phyloP scores from a whole-genome alignment of 352 stramenopile genomes.

The Aphanomyces stellatus region DNA sequence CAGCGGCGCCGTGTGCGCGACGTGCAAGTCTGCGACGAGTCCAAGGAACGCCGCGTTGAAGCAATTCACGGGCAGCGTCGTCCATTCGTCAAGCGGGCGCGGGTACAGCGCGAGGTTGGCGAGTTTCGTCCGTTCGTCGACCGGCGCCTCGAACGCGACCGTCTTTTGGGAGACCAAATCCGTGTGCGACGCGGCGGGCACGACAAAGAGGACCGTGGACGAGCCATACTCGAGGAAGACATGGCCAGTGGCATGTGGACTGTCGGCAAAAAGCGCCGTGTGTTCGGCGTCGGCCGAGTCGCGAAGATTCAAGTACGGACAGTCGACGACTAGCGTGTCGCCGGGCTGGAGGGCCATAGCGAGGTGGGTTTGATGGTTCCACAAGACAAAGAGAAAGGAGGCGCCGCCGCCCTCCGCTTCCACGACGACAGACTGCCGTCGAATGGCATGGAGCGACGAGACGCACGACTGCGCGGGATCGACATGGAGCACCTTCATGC shows the following conservation, averaged over 20 bases:
- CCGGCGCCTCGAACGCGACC: neutral
- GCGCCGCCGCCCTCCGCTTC: neutral
- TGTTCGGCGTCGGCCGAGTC: neutral
- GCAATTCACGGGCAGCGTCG: neutral
- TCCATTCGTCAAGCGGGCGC: neutral
- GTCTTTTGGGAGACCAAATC: constrained; percentile 1
- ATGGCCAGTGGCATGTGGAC: neutral
- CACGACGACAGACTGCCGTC: neutral
- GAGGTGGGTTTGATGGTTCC: constrained; percentile 11
- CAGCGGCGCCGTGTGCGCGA: neutral
- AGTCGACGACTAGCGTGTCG: constrained; percentile 8
- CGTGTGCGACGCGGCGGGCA: neutral
- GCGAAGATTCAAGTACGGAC: neutral
- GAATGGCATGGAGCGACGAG: neutral
- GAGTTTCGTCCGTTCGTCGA: constrained; percentile 13
- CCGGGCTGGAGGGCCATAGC: neutral
- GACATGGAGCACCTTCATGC: constrained; percentile 10
- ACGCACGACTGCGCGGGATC: constrained; percentile 3
- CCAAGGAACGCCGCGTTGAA: constrained; percentile 15
- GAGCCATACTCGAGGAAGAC: constrained; percentile 15
- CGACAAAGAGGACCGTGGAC: constrained; percentile 14
- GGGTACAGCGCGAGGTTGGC: constrained; percentile 9
- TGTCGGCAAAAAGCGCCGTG: neutral
- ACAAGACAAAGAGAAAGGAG: constrained; percentile 16
- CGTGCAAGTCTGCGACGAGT: neutral